A percentile compares a stretch with the other conserved stretches of the same genome.
These are phyloP conservation scores for Solanum hybrid DNA, from an alignment of 305 asterid species.

Conservation along the genomic window DNA sequence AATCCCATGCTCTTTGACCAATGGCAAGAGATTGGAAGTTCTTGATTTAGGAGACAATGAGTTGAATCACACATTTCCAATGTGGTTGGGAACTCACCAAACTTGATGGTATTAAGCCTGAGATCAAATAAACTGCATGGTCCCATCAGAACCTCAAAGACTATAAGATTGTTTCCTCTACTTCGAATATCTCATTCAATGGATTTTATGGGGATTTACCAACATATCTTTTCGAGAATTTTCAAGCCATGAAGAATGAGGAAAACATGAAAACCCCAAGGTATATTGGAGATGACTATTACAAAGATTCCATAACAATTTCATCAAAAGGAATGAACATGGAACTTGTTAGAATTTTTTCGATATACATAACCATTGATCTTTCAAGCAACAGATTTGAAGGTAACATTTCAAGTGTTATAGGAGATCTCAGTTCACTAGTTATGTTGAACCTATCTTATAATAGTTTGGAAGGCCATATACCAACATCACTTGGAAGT, in stretches of 20 bases:
- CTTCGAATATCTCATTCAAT: constrained; percentile 6
- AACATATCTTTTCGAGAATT: neutral
- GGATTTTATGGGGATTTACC: neutral
- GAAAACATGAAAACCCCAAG: neutral
- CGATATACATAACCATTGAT: neutral
- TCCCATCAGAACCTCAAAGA: neutral
- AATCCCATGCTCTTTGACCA: neutral
- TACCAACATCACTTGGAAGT: constrained; percentile 7
- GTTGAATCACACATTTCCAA: neutral
- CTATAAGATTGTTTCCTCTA: neutral
- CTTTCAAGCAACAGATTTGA: constrained; percentile 1
- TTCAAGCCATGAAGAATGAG: neutral
- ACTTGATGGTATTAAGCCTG: constrained; percentile 11
- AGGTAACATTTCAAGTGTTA: constrained; percentile 12
- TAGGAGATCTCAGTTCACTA: constrained; percentile 12
- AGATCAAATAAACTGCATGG: constrained; percentile 16
- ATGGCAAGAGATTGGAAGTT: too few species aligned
- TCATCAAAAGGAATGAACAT: neutral
- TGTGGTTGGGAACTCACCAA: constrained; percentile 14
- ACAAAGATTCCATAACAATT: neutral
- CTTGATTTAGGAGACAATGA: neutral
- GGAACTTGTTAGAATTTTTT: constrained; percentile 3
- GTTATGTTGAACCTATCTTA: constrained; percentile 16
- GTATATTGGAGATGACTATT: neutral
- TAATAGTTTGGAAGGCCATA: constrained; percentile 11